Evolutionary conservation across 225 moss, liverwort and hornwort genomes (phyloP), one percentile per base, ranked within the genome.

Genomic region (Takakia lepidozioides): DNA sequence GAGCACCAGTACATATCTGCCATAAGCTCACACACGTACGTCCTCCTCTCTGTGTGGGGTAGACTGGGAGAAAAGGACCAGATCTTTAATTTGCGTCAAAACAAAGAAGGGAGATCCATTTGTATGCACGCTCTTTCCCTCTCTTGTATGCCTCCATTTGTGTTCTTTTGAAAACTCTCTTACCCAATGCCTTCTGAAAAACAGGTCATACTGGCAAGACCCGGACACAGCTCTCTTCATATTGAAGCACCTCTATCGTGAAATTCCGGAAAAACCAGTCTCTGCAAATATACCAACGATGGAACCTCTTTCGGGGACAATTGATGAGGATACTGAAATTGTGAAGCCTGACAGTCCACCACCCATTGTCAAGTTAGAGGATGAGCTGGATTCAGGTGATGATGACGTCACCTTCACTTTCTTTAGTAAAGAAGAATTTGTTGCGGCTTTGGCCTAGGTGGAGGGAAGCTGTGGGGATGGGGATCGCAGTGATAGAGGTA

Each of bases 1-100:
- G 98, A 98, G 72, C 98, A 98, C 48, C 98, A 85, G 67, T 98
- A 98, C 63, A 85, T 98, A 62, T 82, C 98, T 29, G 98, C 87
- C 51, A 85, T 98, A 65, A 98, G 91, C 62, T 98, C 91, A 46
- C 98, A 98, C 64, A 98, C 98, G 98, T 98, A 71, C 76, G 81
- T 64, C 27, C 10, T 10, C 19, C 38, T 10, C 54, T 27, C 32
- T 20, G 29, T 30, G 43, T 35, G 46, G n/a, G n/a, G n/a, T n/a
- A n/a, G n/a, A n/a, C n/a, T n/a, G n/a, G n/a, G n/a, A n/a, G n/a
- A n/a, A n/a, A n/a, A n/a, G n/a, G n/a, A n/a, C n/a, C n/a, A n/a
- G n/a, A n/a, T n/a, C n/a, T n/a, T n/a, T n/a, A n/a, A n/a, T n/a
- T n/a, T n/a, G n/a, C n/a, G n/a, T n/a, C n/a, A n/a, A n/a, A n/a